A percentile compares a stretch with the other conserved stretches of the same genome.
Conservation (phyloP, 2,329 filamentous ascomycete species). For the Coleophoma eucalyptorum region DNA sequence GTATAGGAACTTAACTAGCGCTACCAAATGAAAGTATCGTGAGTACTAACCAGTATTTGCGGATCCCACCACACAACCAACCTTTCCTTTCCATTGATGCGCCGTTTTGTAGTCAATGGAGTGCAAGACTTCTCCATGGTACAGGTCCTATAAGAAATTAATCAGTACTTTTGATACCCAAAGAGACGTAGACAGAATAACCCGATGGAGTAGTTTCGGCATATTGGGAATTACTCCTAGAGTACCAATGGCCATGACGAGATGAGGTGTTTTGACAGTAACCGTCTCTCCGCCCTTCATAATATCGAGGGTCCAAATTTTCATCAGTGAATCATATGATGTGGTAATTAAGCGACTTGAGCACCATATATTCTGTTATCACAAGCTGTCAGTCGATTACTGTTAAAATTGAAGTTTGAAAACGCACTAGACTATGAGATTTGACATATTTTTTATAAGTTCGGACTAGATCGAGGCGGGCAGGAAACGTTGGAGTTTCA, state of each 20-base stretch:
- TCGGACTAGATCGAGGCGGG: no score
- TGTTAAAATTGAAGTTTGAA: no score
- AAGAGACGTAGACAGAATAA: background rate
- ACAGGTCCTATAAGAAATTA: constrained; percentile 4
- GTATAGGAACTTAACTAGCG: constrained; percentile 37
- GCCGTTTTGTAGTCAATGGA: constrained; percentile 10
- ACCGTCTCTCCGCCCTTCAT: background rate
- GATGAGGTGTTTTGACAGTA: background rate
- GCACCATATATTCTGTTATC: constrained; percentile 26
- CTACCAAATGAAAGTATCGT: constrained; percentile 18
- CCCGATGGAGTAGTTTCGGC: background rate
- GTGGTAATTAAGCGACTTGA: background rate
- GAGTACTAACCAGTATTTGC: constrained; percentile 29
- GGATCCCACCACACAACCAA: constrained; percentile 62
- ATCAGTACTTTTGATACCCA: background rate
- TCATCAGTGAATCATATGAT: background rate
- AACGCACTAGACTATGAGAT: no score
- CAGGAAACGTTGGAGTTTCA: no score
- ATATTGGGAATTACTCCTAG: background rate
- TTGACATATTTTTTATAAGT: no score
- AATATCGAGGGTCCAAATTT: background rate
- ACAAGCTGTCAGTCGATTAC: no score
- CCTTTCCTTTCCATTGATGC: constrained; percentile 40
- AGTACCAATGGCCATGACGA: background rate
- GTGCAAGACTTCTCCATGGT: constrained; percentile 8